Evolutionary conservation across 768 basidiomycete species (phyloP).

Genomic region (Russula ochroleuca): DNA sequence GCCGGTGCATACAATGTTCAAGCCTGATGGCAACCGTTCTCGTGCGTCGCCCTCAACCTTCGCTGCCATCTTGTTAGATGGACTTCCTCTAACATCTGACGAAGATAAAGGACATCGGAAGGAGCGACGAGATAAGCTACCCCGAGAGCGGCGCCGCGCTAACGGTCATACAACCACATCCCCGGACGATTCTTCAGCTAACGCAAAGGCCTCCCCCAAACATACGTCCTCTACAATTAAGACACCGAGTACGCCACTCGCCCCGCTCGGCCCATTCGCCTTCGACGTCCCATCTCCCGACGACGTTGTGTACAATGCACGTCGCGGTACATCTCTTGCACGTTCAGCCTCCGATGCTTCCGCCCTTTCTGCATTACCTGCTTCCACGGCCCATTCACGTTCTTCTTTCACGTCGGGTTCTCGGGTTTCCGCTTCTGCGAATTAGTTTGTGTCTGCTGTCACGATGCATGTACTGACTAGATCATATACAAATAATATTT

Average conservation of each 20-base stretch:
- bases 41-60: constrained; percentile 78
- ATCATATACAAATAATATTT: constrained; percentile 33
- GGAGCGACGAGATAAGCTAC: constrained; percentile 18
- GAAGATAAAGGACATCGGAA: constrained; percentile 28
- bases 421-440: constrained; percentile 37
- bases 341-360: constrained; percentile 29
- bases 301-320: constrained; percentile 77
- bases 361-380: constrained; percentile 19
- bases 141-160: constrained; percentile 17
- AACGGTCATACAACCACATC: constrained; percentile 13
- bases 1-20: constrained; percentile 53
- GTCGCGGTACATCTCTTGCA: constrained; percentile 64
- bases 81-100: constrained; percentile 23
- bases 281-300: constrained; percentile 91
- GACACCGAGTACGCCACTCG: constrained; percentile 12
- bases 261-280: constrained; percentile 41
- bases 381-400: constrained; percentile 30
- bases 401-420: constrained; percentile 33
- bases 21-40: constrained; percentile 46
- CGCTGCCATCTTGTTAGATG: constrained; percentile 37
- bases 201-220: constrained; percentile 18
- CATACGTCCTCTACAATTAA: constrained; percentile 9
- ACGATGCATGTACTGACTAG: constrained; percentile 35
- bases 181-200: constrained; percentile 15
- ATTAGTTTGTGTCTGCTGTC: constrained; percentile 23